These are phyloP conservation scores for Gynostemma pentaphyllum DNA, from an alignment of 306 rosid genomes.

Conservation along the genomic window DNA sequence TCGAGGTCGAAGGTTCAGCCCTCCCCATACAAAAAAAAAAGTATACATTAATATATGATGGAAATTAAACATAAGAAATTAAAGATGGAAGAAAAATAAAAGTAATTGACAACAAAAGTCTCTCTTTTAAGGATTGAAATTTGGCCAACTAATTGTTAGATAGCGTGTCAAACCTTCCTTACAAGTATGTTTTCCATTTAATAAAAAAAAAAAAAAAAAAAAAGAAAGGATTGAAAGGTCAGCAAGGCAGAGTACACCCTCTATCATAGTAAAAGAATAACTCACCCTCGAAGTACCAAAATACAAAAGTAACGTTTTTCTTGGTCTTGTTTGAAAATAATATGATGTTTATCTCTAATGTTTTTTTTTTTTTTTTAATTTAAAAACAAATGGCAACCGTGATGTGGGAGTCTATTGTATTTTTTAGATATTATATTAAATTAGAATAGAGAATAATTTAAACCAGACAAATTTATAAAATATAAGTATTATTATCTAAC, in stretches of 20 bases:
- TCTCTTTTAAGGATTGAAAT: neutral
- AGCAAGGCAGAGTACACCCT: neutral
- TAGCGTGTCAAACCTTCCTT: neutral
- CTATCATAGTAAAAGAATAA: neutral
- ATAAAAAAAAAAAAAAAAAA: too few species aligned
- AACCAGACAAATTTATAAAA: too few species aligned
- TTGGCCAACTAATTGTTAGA: neutral
- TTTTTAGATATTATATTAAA: too few species aligned
- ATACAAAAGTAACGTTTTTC: neutral
- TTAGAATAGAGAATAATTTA: too few species aligned
- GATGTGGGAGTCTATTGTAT: too few species aligned
- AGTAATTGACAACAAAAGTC: neutral
- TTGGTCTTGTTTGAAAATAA: too few species aligned
- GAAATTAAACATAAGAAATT: too few species aligned
- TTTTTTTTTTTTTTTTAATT: too few species aligned
- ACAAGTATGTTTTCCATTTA: neutral
- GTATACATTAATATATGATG: too few species aligned
- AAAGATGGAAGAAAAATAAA: neutral
- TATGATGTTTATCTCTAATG: neutral
- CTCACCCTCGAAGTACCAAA: neutral
- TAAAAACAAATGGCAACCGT: neutral
- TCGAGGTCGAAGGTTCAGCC: too few species aligned
- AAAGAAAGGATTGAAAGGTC: constrained; percentile 1
- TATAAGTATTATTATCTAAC: too few species aligned
- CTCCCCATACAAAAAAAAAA: too few species aligned